Base-by-base conservation (phyloP, 345 rosid genomes). In the Fremontodendron californicum region DNA sequence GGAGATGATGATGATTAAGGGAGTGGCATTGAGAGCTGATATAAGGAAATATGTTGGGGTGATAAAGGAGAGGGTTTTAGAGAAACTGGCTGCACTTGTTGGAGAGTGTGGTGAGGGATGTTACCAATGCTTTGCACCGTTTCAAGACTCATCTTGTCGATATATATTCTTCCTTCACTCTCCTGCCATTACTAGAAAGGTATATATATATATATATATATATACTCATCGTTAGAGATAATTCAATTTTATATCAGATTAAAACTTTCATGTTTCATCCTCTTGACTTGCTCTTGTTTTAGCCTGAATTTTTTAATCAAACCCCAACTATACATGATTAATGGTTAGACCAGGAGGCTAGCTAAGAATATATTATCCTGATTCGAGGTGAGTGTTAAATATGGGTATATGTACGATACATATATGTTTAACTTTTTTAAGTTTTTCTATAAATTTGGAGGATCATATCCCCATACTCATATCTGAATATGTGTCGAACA, bases 121-220 rank as follows among this genome's bases (percentile, higher is more conserved):
- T 89, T 51, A 84, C 90, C 61, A 87, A 87, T 67, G 88, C 88
- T 46, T 69, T 88, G 73, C 77, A 79, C 52, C 79, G 86, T 60
- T 82, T 86, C 80, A 87, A 82, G 82, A 82, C 81, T 18, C 80
- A 80, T 64, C 87, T 87, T 31, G 79, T 83, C n/a, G 85, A 58
- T 62, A n/a, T n/a, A n/a, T n/a, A 57, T 83, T 60, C 64, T 86
- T 16, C 87, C 89, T 0, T 81, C 86, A 25, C 55, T 85, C 89
- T 18, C 89, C 88, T 21, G 61, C 80, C 42, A 15, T 85, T 71
- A 81, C 88, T 39, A 81, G 61, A 57, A 78, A 85, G 85, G 89
- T 86, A 45, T 1, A 8, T 37, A n/a, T n/a, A n/a, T n/a, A n/a
- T n/a, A n/a, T n/a, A n/a, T n/a, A n/a, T n/a, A n/a, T 27, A 5